These are phyloP conservation scores for Pelargonium fulgidum DNA, from an alignment of 441 rosid species.

Conservation along the genomic window DNA sequence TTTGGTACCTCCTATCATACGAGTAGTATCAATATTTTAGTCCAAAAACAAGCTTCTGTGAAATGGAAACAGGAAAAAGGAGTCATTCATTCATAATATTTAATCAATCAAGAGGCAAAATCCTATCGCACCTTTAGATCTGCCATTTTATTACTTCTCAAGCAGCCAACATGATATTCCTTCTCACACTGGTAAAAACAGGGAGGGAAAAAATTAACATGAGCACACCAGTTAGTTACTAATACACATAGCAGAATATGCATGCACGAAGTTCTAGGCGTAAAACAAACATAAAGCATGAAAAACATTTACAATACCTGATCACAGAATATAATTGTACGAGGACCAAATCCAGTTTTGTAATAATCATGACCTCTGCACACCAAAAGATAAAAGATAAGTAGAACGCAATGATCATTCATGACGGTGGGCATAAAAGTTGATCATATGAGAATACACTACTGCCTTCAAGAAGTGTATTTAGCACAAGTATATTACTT, in stretches of 20 bases:
- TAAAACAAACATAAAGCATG: not conserved
- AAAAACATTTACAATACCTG: slow-evolving; percentile 48
- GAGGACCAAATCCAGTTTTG: slow-evolving; percentile 55
- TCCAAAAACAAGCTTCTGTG: not conserved
- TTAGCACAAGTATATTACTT: slow-evolving; percentile 37
- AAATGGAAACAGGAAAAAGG: not conserved
- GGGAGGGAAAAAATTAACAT: slow-evolving; percentile 17
- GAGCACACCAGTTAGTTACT: slow-evolving; percentile 15
- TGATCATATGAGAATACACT: not conserved
- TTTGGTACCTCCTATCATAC: slow-evolving; percentile 65
- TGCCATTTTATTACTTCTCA: slow-evolving; percentile 56
- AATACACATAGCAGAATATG: not conserved
- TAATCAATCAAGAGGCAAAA: not conserved
- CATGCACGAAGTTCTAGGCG: not conserved
- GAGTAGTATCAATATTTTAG: slow-evolving; percentile 17
- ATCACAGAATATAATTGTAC: slow-evolving; percentile 84
- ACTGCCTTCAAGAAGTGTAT: not conserved
- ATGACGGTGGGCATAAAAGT: too few relatives aligned
- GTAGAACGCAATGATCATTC: slow-evolving; percentile 3
- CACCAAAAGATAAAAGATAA: slow-evolving; percentile 13
- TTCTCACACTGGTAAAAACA: slow-evolving; percentile 61
- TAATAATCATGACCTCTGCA: slow-evolving; percentile 76
- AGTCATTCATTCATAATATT: not conserved
- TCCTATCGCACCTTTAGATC: slow-evolving; percentile 64
- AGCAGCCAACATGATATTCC: slow-evolving; percentile 95